Conservation (phyloP, 352 stramenopile genomes). For the Pythium pectinolyticum region DNA sequence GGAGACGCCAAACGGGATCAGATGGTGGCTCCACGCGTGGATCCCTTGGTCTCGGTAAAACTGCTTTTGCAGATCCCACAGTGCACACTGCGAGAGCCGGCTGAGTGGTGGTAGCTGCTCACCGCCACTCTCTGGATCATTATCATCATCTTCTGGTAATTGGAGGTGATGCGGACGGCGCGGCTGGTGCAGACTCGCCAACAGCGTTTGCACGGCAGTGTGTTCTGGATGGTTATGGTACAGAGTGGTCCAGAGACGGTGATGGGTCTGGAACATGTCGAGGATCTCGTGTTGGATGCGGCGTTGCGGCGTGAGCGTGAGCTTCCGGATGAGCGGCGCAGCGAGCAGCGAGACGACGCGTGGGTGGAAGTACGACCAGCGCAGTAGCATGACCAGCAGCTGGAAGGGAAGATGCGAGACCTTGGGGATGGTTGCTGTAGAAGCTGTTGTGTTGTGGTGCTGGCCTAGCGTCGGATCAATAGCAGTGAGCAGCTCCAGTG, state of each 20-base stretch:
- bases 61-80: slow-evolving; percentile 79
- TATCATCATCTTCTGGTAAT: slow-evolving; percentile 1
- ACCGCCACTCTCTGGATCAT: no score
- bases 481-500: slow-evolving; percentile 47
- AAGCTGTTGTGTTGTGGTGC: not conserved
- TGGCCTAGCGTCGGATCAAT: not conserved
- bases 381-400: slow-evolving; percentile 57
- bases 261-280: slow-evolving; percentile 29
- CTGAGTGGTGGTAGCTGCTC: slow-evolving; percentile 7
- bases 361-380: slow-evolving; percentile 76
- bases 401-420: slow-evolving; percentile 62
- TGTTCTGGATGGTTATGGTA: not conserved
- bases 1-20: slow-evolving; percentile 78
- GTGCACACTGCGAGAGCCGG: slow-evolving; percentile 50
- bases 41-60: slow-evolving; percentile 83
- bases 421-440: not conserved
- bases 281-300: slow-evolving; percentile 41
- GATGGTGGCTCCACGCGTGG: slow-evolving; percentile 64
- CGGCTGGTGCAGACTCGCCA: not conserved
- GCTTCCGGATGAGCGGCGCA: slow-evolving; percentile 53
- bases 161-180: not conserved
- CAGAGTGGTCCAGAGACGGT: slow-evolving; percentile 32
- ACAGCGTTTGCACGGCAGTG: not conserved
- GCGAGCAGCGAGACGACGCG: slow-evolving; percentile 33
- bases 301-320: slow-evolving; percentile 44